Evolutionary conservation across 2,329 filamentous ascomycete species (phyloP), one percentile per base, ranked within the genome.

Genomic region (Aureobasidium sp.): DNA sequence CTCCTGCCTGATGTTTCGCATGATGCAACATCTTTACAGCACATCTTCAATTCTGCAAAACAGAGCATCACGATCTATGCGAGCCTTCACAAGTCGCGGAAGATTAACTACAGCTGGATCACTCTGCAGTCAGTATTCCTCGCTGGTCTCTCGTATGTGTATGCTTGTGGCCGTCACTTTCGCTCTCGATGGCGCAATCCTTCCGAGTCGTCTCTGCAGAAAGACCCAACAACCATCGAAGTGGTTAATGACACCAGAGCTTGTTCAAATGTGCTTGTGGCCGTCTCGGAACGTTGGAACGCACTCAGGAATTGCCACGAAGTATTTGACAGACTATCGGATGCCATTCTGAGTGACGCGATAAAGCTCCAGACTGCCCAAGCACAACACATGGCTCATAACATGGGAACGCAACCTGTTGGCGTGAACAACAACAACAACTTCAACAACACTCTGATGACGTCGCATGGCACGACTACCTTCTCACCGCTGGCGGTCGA

Each of bases 71-170:
- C 68, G 1, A 67, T 78, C 0, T 81, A 81, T 57, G 72, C 78
- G 0, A 74, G 72, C 20, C 66, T 81, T 0, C 77, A 80, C 53
- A 73, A 74, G 7, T 77, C 75, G 0, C 70, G 77, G 5, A 76
- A 75, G 49, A 76, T 81, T 62, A 81, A 81, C 65, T 81, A 76
- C 45, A 77, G 75, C 0, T 81, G 79, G 78, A 76, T 81, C 29
- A 79, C 79, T 0, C 72, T 81, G 62, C 79, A 81, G 55, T 72
- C 76, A 0, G 73, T 80, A 1, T 81, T 81, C 66, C 74, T 80
- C 62, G 78, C 78, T 0, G 78, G 78, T 0, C 63, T 78, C 0
- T 76, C 76, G 0, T 79, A 78, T 53, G 73, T 79, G 2, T 79
- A 79, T 42, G 75, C 76, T 0, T 63, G 78, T 0, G 70, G 75